These are phyloP conservation scores for Venturiaceae sp. DNA, from an alignment of 2,329 filamentous ascomycete genomes.

Conservation along the genomic window DNA sequence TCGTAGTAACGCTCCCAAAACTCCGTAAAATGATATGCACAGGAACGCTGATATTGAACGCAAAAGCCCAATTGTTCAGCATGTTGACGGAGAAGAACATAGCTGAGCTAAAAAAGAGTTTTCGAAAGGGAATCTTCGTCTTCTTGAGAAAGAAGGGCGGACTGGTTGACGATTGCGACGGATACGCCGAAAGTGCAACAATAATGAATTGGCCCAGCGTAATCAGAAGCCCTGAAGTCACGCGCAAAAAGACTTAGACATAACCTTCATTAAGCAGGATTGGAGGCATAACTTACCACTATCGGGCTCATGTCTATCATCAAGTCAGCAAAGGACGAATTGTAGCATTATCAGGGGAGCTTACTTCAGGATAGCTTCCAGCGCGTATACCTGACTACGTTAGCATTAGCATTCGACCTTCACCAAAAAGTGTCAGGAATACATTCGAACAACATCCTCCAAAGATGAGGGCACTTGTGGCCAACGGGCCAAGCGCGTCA, in stretches of 20 bases:
- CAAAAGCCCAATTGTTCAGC: slow-evolving; percentile 95
- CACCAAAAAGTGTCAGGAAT: slow-evolving; percentile 25
- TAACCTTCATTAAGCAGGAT: background rate
- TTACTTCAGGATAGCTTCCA: slow-evolving; percentile 92
- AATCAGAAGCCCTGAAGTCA: slow-evolving; percentile 50
- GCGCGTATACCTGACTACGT: slow-evolving; percentile 66
- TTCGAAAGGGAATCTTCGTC: slow-evolving; percentile 70
- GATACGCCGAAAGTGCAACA: slow-evolving; percentile 52
- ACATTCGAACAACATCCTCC: slow-evolving; percentile 94
- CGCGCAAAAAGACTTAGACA: background rate
- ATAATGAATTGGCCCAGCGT: slow-evolving; percentile 41
- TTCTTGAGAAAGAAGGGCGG: slow-evolving; percentile 64
- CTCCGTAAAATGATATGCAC: slow-evolving; percentile 95
- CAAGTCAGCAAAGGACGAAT: slow-evolving; percentile 12
- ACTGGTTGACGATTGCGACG: slow-evolving; percentile 35
- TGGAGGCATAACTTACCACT: slow-evolving; percentile 50
- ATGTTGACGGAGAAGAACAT: slow-evolving; percentile 93
- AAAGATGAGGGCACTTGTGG: slow-evolving; percentile 79
- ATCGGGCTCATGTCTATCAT: slow-evolving; percentile 64
- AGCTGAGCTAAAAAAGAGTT: slow-evolving; percentile 81
- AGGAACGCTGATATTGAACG: slow-evolving; percentile 91
- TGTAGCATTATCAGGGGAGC: slow-evolving; percentile 21
- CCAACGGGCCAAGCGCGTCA: slow-evolving; percentile 20
- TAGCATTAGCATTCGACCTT: background rate
- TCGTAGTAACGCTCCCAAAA: slow-evolving; percentile 91